Evolutionary conservation across 257 asterid species (phyloP).

Genomic region (Solanum corneliomulleri): DNA sequence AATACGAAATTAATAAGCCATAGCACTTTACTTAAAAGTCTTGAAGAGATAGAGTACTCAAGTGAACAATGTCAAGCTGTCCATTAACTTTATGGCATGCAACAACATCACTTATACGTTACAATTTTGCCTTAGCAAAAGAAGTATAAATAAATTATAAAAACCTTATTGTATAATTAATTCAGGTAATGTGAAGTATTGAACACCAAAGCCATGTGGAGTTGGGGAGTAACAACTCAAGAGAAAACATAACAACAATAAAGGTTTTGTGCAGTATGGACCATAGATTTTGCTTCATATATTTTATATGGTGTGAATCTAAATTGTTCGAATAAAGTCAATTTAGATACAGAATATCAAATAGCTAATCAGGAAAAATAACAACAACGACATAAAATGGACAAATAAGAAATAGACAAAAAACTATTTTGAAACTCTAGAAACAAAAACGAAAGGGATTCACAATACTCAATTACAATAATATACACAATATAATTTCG

Average conservation of each 20-base stretch:
- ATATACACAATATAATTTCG: background rate
- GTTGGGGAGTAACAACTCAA: background rate
- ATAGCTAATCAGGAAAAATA: background rate
- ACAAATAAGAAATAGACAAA: background rate
- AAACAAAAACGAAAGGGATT: background rate
- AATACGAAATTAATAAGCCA: no score
- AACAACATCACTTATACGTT: slow-evolving; percentile 12
- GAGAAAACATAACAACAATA: background rate
- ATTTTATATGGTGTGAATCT: rapidly evolving
- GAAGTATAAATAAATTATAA: background rate
- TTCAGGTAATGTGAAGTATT: background rate
- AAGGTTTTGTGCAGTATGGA: background rate
- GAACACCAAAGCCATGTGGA: slow-evolving; percentile 10
- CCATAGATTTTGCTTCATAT: background rate
- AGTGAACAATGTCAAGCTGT: slow-evolving; percentile 12
- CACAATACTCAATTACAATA: background rate
- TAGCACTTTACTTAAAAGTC: background rate
- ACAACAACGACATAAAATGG: background rate
- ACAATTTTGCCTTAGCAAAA: background rate
- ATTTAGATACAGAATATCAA: background rate
- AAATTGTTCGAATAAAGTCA: background rate
- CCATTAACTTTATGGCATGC: slow-evolving; percentile 15
- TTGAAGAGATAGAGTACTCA: slow-evolving; percentile 1
- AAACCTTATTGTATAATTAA: background rate
- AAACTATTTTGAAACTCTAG: background rate